These are phyloP conservation scores for Aphanomyces cochlioides DNA, from an alignment of 352 stramenopile genomes.

Conservation along the genomic window DNA sequence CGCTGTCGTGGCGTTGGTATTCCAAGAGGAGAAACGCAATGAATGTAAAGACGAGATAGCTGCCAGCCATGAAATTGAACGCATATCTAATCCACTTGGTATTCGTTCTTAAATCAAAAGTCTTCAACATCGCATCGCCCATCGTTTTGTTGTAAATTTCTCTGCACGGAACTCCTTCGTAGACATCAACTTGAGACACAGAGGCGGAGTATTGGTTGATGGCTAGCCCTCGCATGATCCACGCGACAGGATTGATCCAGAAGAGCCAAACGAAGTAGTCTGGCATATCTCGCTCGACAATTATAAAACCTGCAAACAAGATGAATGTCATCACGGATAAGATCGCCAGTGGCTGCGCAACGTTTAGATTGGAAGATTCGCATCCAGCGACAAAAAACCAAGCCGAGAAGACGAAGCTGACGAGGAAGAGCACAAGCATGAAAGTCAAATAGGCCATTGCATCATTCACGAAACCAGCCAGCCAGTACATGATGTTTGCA, in stretches of 20 bases:
- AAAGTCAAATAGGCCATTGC: neutral
- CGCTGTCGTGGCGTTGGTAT: neutral
- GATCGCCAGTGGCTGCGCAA: neutral
- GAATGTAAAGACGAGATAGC: neutral
- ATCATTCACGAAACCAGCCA: neutral
- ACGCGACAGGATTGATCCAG: neutral
- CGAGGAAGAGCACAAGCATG: neutral
- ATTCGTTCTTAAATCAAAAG: neutral
- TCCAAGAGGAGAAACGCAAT: neutral
- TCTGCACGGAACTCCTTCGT: neutral
- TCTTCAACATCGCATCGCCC: neutral
- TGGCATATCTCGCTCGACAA: neutral
- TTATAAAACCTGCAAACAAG: neutral
- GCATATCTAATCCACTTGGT: neutral
- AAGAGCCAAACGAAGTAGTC: neutral
- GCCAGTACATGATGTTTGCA: neutral
- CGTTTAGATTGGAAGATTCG: neutral
- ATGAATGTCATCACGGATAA: neutral
- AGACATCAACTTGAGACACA: neutral
- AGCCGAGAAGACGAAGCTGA: neutral
- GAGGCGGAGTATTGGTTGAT: neutral
- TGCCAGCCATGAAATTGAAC: neutral
- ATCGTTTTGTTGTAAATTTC: neutral
- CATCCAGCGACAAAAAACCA: neutral
- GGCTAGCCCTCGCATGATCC: neutral